A percentile compares a stretch with the other conserved stretches of the same genome.
Conservation (phyloP, 2,329 filamentous ascomycete genomes). For the Zymoseptoria brevis region DNA sequence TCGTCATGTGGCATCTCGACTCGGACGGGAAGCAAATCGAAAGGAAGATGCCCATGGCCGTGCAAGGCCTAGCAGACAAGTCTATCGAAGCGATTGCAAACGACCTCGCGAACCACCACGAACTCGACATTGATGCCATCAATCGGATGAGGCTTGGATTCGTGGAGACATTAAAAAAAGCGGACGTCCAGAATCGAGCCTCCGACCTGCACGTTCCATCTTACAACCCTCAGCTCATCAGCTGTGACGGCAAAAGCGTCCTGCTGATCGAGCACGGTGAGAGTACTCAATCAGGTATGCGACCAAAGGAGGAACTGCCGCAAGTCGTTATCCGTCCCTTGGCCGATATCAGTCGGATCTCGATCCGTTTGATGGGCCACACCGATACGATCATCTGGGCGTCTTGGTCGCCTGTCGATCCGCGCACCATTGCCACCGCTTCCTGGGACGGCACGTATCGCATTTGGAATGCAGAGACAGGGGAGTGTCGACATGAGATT, state of each 20-base stretch:
- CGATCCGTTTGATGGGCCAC: conserved; percentile 10
- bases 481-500: conserved; percentile 7
- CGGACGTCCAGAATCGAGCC: conserved; percentile 7
- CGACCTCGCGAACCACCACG: conserved; percentile 9
- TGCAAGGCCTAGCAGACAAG: conserved; percentile 8
- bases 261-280: conserved; percentile 7
- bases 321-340: conserved; percentile 10
- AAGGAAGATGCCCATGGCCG: conserved; percentile 9
- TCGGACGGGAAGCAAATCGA: conserved; percentile 1
- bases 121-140: conserved; percentile 3
- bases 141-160: conserved; percentile 3
- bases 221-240: conserved; percentile 4
- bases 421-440: conserved; percentile 12
- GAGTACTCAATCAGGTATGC: conserved; percentile 10
- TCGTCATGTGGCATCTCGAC: conserved; percentile 12
- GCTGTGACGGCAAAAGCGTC: conserved; percentile 5
- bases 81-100: conserved; percentile 7
- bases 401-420: conserved; percentile 11
- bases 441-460: conserved; percentile 13
- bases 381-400: conserved; percentile 17
- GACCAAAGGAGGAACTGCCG: conserved; percentile 6
- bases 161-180: conserved; percentile 1
- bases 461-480: conserved; percentile 11
- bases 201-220: conserved; percentile 3
- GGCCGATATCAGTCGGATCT: not conserved